A percentile compares a stretch with the other conserved stretches of the same genome.
Evolutionary conservation across 1,284 basidiomycete genomes (phyloP).

Genomic region (Malassezia furfur): DNA sequence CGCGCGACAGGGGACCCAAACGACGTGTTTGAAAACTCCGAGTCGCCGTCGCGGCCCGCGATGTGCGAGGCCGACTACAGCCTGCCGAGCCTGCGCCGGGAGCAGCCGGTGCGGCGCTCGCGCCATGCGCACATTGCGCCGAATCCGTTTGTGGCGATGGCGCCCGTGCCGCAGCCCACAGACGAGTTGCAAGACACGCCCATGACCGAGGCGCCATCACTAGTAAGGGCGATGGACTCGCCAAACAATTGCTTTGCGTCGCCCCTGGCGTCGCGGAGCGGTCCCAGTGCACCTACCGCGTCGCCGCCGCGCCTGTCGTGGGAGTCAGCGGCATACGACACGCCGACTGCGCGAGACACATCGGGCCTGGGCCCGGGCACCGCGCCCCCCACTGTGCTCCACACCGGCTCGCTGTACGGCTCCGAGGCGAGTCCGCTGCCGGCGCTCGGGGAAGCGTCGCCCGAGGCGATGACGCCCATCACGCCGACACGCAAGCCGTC

Average conservation of each 20-base stretch:
- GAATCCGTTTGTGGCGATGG: background rate
- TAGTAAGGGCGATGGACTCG: conserved; percentile 7
- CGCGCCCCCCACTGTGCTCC: background rate
- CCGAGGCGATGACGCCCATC: background rate
- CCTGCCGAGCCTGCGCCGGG: background rate
- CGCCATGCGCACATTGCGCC: background rate
- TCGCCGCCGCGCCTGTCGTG: background rate
- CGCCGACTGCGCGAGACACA: background rate
- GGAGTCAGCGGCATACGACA: background rate
- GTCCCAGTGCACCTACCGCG: background rate
- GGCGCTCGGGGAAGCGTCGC: background rate
- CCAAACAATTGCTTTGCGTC: conserved; percentile 15
- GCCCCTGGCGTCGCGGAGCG: background rate
- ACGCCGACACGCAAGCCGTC: conserved; percentile 11
- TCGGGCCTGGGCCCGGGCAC: background rate
- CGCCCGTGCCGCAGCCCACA: background rate
- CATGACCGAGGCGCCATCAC: background rate
- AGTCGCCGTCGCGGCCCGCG: conserved; percentile 5
- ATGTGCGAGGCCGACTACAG: background rate
- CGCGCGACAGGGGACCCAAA: background rate
- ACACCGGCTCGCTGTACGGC: background rate
- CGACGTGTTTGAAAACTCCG: conserved; percentile 15
- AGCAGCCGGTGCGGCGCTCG: conserved; percentile 4
- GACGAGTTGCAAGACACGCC: background rate
- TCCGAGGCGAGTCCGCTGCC: background rate